Conservation (phyloP, 2,329 filamentous ascomycete species). For the Emericellopsis cladophorae region DNA sequence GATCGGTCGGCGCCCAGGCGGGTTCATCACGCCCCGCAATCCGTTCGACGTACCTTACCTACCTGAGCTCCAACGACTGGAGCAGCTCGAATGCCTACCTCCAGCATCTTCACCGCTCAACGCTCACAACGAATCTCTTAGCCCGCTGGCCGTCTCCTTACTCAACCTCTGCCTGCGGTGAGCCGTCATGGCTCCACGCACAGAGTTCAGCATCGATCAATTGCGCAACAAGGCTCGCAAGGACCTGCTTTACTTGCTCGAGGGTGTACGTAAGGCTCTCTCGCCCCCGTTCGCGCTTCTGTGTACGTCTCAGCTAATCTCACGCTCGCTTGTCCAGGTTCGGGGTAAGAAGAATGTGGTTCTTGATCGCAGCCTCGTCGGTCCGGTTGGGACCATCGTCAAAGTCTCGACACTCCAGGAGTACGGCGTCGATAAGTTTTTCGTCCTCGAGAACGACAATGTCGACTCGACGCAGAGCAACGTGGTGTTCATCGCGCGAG, state of each 20-base stretch:
- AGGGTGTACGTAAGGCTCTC: constrained; percentile 64
- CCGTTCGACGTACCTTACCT: background rate
- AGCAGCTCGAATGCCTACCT: background rate
- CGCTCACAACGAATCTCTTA: background rate
- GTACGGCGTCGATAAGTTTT: constrained; percentile 95
- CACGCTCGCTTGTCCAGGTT: constrained; percentile 45
- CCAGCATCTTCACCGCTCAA: background rate
- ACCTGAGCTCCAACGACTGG: background rate
- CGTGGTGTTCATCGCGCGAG: constrained; percentile 84
- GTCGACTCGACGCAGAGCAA: constrained; percentile 90
- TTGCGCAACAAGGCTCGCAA: constrained; percentile 74
- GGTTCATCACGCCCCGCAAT: background rate
- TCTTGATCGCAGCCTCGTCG: constrained; percentile 80
- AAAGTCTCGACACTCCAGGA: constrained; percentile 94
- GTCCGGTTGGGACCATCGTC: constrained; percentile 79
- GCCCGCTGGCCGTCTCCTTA: background rate
- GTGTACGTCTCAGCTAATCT: constrained; percentile 5
- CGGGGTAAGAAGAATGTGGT: constrained; percentile 98
- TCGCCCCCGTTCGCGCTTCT: constrained; percentile 8
- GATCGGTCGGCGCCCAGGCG: background rate
- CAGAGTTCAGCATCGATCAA: constrained; percentile 61
- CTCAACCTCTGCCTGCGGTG: constrained; percentile 17
- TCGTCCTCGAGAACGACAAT: constrained; percentile 92
- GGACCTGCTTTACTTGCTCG: constrained; percentile 80
- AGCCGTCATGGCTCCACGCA: constrained; percentile 56